These are phyloP conservation scores for Chloris gayana DNA, from an alignment of 176 grass and related monocot genomes.

Conservation along the genomic window DNA sequence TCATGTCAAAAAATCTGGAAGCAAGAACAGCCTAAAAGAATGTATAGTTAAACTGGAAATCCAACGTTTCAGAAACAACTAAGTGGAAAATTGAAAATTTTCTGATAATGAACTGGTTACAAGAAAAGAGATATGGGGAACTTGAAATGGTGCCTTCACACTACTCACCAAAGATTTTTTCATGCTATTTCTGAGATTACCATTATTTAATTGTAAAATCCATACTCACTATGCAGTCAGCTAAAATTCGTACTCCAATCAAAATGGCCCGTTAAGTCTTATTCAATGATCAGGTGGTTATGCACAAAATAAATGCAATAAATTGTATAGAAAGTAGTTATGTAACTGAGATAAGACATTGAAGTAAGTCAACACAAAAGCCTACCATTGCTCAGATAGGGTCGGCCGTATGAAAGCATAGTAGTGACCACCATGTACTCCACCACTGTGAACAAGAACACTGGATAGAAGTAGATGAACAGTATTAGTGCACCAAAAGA, in stretches of 20 bases:
- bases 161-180: background rate
- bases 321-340: conserved; percentile 20
- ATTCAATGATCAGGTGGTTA: conserved; percentile 20
- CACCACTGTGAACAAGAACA: conserved; percentile 96
- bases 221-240: background rate
- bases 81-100: background rate
- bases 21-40: background rate
- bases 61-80: background rate
- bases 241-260: conserved; percentile 13
- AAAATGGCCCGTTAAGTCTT: background rate
- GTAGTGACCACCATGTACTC: conserved; percentile 93
- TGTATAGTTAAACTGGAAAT: background rate
- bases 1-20: background rate
- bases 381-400: conserved; percentile 81
- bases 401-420: conserved; percentile 90
- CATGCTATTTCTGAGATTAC: conserved; percentile 16
- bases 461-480: conserved; percentile 51
- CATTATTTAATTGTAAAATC: background rate
- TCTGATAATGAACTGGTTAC: background rate
- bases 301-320: conserved; percentile 4
- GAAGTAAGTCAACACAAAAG: conserved; percentile 40
- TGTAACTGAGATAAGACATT: background rate
- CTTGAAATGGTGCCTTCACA: conserved; percentile 18
- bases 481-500: conserved; percentile 38
- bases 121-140: conserved; percentile 1